Conservation (phyloP, 1,284 basidiomycete genomes). For the Sanguinoderma infundibulare region DNA sequence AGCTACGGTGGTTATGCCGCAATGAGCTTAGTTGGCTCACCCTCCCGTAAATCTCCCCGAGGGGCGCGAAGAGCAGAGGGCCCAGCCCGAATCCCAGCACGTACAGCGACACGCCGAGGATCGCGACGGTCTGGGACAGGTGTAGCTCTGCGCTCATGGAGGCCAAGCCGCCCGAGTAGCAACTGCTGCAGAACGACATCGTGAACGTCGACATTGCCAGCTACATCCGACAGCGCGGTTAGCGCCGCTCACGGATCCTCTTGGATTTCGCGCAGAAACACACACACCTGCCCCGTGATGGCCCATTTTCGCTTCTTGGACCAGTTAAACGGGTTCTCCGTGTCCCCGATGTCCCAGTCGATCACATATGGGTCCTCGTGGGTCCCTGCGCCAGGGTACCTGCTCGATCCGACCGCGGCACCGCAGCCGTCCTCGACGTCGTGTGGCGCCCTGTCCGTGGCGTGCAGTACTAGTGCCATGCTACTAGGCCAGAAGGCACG, state of each 20-base stretch:
- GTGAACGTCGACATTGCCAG: conserved; percentile 50
- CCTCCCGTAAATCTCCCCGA: conserved; percentile 46
- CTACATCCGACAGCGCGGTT: conserved; percentile 33
- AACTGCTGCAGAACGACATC: conserved; percentile 65
- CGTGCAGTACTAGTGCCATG: conserved; percentile 19
- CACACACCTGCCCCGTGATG: conserved; percentile 55
- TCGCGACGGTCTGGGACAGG: conserved; percentile 56
- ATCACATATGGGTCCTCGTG: conserved; percentile 56
- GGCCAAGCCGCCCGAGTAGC: conserved; percentile 60
- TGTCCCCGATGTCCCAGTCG: conserved; percentile 59
- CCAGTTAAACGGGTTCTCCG: conserved; percentile 72
- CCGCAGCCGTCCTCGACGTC: background rate
- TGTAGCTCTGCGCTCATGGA: conserved; percentile 51
- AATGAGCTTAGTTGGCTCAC: conserved; percentile 29
- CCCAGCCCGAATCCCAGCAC: conserved; percentile 52
- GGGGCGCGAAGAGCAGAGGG: conserved; percentile 59
- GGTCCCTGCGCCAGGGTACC: conserved; percentile 49
- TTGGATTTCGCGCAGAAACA: background rate
- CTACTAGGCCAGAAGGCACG: background rate
- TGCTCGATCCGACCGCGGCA: background rate
- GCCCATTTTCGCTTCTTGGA: conserved; percentile 50
- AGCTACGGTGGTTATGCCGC: background rate
- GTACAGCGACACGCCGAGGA: conserved; percentile 66
- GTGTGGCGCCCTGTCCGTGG: conserved; percentile 13
- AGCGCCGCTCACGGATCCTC: background rate